phyloP scores from a whole-genome alignment of 1,284 basidiomycete species.

The Ceratobasidium sp. region DNA sequence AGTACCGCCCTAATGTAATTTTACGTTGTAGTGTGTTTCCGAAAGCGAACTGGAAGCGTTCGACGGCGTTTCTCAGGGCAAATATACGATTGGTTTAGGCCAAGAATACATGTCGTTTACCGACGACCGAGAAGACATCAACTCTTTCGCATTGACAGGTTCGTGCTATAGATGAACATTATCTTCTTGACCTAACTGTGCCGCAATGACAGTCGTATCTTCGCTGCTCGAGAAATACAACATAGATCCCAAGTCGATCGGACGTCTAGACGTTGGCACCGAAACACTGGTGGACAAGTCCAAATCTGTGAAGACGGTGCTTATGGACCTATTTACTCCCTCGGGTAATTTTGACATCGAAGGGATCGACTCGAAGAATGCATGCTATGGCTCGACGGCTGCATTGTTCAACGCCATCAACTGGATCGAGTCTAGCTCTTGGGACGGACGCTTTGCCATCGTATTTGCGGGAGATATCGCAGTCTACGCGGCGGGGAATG shows the following conservation, averaged over 20 bases:
- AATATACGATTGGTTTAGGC: constrained; percentile 98
- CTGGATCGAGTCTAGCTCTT: constrained; percentile 94
- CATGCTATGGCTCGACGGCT: constrained; percentile 98
- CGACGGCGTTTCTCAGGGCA: constrained; percentile 93
- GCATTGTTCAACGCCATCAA: constrained; percentile 73
- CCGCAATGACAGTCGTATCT: constrained; percentile 71
- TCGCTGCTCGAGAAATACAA: constrained; percentile 93
- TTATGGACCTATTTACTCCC: constrained; percentile 96
- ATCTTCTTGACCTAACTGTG: not conserved
- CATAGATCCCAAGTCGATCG: constrained; percentile 95
- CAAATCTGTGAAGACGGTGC: constrained; percentile 97
- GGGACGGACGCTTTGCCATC: constrained; percentile 98
- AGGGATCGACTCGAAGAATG: constrained; percentile 99
- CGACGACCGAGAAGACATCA: constrained; percentile 97
- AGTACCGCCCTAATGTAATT: too few species aligned
- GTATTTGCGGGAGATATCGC: constrained; percentile 98
- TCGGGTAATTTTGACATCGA: constrained; percentile 97
- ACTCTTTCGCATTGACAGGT: constrained; percentile 96
- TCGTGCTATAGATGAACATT: constrained; percentile 46
- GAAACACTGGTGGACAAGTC: constrained; percentile 99
- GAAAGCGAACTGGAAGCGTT: constrained; percentile 93
- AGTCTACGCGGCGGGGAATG: constrained; percentile 94
- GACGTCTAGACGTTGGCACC: constrained; percentile 96
- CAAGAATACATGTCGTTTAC: constrained; percentile 98
- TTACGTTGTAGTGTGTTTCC: constrained; percentile 82